Conservation (phyloP, 768 basidiomycete species). For the Leucogyrophana mollusca region DNA sequence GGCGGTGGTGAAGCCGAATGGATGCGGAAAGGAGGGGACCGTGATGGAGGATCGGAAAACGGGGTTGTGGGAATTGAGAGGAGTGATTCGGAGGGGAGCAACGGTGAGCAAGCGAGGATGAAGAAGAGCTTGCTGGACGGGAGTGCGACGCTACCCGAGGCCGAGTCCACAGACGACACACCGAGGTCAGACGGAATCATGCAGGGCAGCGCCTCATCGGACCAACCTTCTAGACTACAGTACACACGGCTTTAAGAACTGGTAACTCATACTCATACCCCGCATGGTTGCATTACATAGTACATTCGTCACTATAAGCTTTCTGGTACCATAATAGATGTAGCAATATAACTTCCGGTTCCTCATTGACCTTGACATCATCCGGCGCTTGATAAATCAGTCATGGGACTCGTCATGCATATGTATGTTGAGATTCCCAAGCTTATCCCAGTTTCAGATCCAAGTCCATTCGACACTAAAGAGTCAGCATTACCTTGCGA, state of each 20-base stretch:
- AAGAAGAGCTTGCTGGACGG: too few species aligned
- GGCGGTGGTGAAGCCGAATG: neutral
- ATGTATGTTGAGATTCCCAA: neutral
- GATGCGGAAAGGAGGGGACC: conserved; percentile 12
- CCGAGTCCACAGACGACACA: too few species aligned
- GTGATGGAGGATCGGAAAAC: conserved; percentile 10
- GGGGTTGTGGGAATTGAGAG: neutral
- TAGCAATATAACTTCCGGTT: too few species aligned
- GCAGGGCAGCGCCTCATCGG: too few species aligned
- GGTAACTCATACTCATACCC: neutral
- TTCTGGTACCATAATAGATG: too few species aligned
- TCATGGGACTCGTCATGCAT: neutral
- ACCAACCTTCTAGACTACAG: conserved; percentile 5
- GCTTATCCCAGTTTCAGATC: neutral
- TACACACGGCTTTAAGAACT: conserved; percentile 8
- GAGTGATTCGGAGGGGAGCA: neutral
- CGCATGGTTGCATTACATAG: too few species aligned
- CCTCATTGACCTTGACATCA: too few species aligned
- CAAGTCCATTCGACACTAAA: neutral
- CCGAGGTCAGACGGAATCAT: too few species aligned
- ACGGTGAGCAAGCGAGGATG: conserved; percentile 2
- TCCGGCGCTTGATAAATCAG: neutral
- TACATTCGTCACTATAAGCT: too few species aligned
- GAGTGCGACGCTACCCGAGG: too few species aligned
- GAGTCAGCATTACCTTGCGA: too few species aligned